These are phyloP conservation scores for Corchorus olitorius DNA, from an alignment of 345 rosid genomes.

Conservation along the genomic window DNA sequence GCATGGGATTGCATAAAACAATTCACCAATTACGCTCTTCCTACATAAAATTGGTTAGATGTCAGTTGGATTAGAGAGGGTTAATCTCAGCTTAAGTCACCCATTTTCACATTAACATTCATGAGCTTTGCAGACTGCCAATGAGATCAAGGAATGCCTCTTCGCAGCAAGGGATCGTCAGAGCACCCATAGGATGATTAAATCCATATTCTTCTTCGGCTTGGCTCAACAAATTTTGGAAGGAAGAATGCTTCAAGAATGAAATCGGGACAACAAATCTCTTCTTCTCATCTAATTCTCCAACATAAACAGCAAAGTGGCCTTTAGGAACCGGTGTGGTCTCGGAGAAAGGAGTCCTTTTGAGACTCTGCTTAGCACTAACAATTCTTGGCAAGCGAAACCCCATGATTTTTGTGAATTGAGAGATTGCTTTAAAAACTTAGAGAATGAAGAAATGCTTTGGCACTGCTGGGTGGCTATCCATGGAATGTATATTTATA, in stretches of 20 bases:
- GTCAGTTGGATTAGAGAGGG: background rate
- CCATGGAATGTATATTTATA: background rate
- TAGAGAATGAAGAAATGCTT: background rate
- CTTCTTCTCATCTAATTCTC: slow-evolving; percentile 23
- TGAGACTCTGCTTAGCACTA: background rate
- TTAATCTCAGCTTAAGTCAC: background rate
- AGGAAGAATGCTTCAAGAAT: slow-evolving; percentile 28
- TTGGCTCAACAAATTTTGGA: slow-evolving; percentile 25
- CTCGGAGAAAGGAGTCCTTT: background rate
- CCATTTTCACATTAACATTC: background rate
- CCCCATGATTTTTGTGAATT: background rate
- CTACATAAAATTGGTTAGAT: background rate
- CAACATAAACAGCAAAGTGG: slow-evolving; percentile 24
- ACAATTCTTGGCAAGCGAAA: slow-evolving; percentile 7
- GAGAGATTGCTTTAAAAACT: background rate
- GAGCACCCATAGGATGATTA: slow-evolving; percentile 39
- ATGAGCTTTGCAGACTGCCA: background rate
- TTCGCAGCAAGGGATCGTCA: slow-evolving; percentile 47
- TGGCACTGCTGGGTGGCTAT: background rate
- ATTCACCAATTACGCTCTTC: slow-evolving; percentile 4
- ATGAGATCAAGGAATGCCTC: slow-evolving; percentile 33
- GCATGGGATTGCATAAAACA: background rate
- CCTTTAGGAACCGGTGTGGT: background rate
- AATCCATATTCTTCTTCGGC: slow-evolving; percentile 48
- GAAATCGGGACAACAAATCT: slow-evolving; percentile 29